Conservation (phyloP, 441 rosid genomes). For the Syzygium syzygioides region DNA sequence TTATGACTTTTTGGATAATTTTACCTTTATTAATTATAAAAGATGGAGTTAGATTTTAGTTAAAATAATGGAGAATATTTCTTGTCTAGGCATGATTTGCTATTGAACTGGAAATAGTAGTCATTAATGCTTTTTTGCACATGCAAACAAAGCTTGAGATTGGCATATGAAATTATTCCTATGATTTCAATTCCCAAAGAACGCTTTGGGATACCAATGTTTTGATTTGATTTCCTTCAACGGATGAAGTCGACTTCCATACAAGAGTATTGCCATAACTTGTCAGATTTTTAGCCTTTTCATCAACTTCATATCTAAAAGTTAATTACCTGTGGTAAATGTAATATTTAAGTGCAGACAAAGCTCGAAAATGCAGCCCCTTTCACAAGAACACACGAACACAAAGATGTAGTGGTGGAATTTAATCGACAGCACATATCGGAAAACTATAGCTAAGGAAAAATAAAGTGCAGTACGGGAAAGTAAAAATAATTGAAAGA, state of each 20-base stretch:
- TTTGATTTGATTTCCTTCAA: background rate
- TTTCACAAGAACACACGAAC: no score
- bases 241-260: background rate
- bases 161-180: no score
- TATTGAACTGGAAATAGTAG: background rate
- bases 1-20: no score
- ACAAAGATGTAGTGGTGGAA: no score
- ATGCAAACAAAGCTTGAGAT: background rate
- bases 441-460: no score
- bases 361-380: no score
- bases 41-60: no score
- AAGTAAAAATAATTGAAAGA: no score
- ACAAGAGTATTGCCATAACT: background rate
- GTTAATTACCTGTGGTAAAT: background rate
- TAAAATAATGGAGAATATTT: no score
- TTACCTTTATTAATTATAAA: no score
- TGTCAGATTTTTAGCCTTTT: background rate
- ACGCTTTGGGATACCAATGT: background rate
- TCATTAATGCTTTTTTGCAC: background rate
- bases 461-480: no score
- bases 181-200: background rate
- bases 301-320: background rate
- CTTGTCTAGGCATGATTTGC: background rate
- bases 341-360: background rate
- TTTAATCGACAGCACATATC: no score